Evolutionary conservation across 176 grass and related monocot species (phyloP), one percentile per base, ranked within the genome.

Genomic region (Themeda triandra): DNA sequence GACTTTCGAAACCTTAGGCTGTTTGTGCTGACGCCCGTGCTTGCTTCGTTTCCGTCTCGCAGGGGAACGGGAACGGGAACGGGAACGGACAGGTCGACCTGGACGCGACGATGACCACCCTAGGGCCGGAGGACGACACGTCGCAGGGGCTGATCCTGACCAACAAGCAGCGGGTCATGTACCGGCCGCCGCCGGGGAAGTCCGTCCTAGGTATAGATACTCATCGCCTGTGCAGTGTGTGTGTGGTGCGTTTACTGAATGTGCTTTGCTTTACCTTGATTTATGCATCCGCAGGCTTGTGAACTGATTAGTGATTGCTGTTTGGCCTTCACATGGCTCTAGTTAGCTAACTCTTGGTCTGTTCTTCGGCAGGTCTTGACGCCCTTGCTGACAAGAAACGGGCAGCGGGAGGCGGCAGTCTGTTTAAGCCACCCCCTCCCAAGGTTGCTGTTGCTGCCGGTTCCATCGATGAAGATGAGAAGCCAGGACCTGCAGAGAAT

Each of bases 391-490:
- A 58, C 63, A 84, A 66, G 42, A 98, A 98, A 63, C 89, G 91
- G 70, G 96, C 69, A 25, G 60, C 67, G 0, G 87, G 84, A 75
- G 87, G 49, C 1, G 59, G 54, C 71, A 87, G 49, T 81, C 73
- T 48, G 4, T 95, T 95, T 78, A 94, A 92, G 86, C 83, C 54
- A 0, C 93, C 96, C 27, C 67, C 82, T 86, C 85, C 71, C 30
- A 86, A 87, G 75, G 80, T 85, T 41, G 63, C 84, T 24, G 85
- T 86, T 33, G 70, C 85, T 6, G 66, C 86, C 11, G 45, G n/a
- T 87, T 89, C 91, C 33, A 64, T 92, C 0, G 96, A 95, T 66
- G 96, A 98, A 85, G 93, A 98, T 42, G 96, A 95, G 65, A 94
- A 89, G 25, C 40, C 49, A 28, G 84, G 46, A 25, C 67, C 83